Percentiles rank a stretch among this genome's conserved stretches.
phyloP scores from a whole-genome alignment of 2,329 filamentous ascomycete species.

The Emmonsia crescens region DNA sequence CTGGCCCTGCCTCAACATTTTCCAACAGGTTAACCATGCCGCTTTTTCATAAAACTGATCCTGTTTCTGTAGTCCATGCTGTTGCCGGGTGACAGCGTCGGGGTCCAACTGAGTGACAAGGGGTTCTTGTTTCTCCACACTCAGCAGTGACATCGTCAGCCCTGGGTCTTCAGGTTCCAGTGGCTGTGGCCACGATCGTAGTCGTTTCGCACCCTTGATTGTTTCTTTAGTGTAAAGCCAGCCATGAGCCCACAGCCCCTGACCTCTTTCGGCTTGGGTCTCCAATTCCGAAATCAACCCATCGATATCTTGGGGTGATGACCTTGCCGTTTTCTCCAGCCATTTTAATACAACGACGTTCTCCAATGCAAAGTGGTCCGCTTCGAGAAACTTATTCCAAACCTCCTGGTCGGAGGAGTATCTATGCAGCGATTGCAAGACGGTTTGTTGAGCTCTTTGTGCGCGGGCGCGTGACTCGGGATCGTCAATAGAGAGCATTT shows the following conservation, averaged over 20 bases:
- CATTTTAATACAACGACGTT: slow-evolving; percentile 72
- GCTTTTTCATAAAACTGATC: slow-evolving; percentile 84
- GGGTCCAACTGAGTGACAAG: slow-evolving; percentile 85
- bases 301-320: slow-evolving; percentile 59
- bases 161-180: slow-evolving; percentile 53
- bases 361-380: slow-evolving; percentile 64
- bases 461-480: slow-evolving; percentile 32
- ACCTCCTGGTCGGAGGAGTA: slow-evolving; percentile 52
- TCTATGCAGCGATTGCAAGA: slow-evolving; percentile 36
- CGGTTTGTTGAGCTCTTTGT: slow-evolving; percentile 30
- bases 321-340: slow-evolving; percentile 66
- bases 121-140: slow-evolving; percentile 48
- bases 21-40: slow-evolving; percentile 89
- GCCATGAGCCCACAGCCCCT: slow-evolving; percentile 70
- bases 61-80: slow-evolving; percentile 66
- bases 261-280: slow-evolving; percentile 60
- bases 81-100: slow-evolving; percentile 77
- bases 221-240: slow-evolving; percentile 86
- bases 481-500: slow-evolving; percentile 62
- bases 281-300: slow-evolving; percentile 66
- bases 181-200: slow-evolving; percentile 55
- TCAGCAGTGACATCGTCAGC: slow-evolving; percentile 46
- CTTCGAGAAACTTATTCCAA: slow-evolving; percentile 64
- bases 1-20: slow-evolving; percentile 78
- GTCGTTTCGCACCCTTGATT: slow-evolving; percentile 80